A percentile compares a stretch with the other conserved stretches of the same genome.
Evolutionary conservation across 148 eudicot species (phyloP).

Genomic region (Silene conica): DNA sequence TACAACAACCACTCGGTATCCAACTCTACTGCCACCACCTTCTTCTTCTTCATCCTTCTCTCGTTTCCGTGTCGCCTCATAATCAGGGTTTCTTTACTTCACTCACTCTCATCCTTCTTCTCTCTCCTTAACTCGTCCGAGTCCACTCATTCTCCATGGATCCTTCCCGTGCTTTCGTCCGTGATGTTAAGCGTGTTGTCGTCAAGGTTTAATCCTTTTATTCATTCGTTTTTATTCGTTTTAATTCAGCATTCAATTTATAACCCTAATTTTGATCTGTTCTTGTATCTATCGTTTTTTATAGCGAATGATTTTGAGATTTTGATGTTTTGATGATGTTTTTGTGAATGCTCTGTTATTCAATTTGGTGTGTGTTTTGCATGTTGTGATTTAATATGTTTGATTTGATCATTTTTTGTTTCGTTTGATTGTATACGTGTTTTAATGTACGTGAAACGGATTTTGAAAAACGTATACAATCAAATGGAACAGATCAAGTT

Average conservation of each 20-base stretch:
- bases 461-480: no score
- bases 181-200: constrained; percentile 69
- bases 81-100: background rate
- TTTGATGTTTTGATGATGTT: background rate
- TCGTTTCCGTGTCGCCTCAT: constrained; percentile 2
- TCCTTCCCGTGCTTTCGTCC: constrained; percentile 60
- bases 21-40: background rate
- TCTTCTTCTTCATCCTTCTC: background rate
- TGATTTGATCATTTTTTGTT: background rate
- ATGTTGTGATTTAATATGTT: background rate
- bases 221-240: background rate
- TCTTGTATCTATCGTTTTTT: no score
- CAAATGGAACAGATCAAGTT: no score
- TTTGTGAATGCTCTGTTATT: background rate
- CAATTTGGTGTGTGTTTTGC: background rate
- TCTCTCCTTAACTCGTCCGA: constrained; percentile 3
- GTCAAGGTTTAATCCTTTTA: constrained; percentile 45
- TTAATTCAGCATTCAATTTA: no score
- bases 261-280: background rate
- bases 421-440: no score
- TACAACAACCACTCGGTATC: background rate
- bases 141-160: constrained; percentile 40
- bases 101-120: background rate
- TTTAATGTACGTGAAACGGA: no score
- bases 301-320: background rate